Conservation (phyloP, 2,329 filamentous ascomycete species). For the Ceratocystis cubensis region DNA sequence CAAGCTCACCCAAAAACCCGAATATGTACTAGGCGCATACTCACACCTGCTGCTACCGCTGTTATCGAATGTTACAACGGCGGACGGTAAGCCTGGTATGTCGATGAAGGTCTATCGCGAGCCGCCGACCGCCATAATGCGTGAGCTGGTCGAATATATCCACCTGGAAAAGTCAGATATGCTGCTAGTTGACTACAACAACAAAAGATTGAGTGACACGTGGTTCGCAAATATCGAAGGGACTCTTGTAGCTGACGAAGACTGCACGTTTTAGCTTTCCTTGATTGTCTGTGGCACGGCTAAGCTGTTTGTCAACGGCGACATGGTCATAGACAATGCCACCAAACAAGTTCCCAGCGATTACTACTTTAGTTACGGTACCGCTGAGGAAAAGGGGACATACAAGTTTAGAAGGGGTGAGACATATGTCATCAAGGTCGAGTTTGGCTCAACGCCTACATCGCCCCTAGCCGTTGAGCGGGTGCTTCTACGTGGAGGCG, state of each 20-base stretch:
- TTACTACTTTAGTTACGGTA: slow-evolving; percentile 53
- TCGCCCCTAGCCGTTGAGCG: slow-evolving; percentile 41
- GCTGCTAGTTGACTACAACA: slow-evolving; percentile 38
- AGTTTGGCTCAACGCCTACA: slow-evolving; percentile 48
- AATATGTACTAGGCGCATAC: slow-evolving; percentile 49
- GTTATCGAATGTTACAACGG: slow-evolving; percentile 41
- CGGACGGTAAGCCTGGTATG: slow-evolving; percentile 44
- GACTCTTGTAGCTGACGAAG: slow-evolving; percentile 46
- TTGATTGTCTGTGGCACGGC: slow-evolving; percentile 53
- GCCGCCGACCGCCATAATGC: slow-evolving; percentile 35
- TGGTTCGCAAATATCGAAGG: slow-evolving; percentile 53
- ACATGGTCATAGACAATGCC: slow-evolving; percentile 52
- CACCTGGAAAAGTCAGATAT: slow-evolving; percentile 38
- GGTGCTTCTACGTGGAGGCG: slow-evolving; percentile 44
- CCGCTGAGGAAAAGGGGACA: slow-evolving; percentile 48
- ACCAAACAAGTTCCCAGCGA: slow-evolving; percentile 50
- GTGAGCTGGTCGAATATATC: slow-evolving; percentile 41
- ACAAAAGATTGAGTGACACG: slow-evolving; percentile 40
- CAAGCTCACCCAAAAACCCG: slow-evolving; percentile 34
- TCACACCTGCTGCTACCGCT: slow-evolving; percentile 52
- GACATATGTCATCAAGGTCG: slow-evolving; percentile 45
- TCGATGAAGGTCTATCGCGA: slow-evolving; percentile 51
- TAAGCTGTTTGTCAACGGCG: slow-evolving; percentile 50
- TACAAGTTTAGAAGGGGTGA: slow-evolving; percentile 47
- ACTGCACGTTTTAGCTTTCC: slow-evolving; percentile 51